phyloP scores from a whole-genome alignment of 495 filamentous ascomycete genomes.

The Friedmanniomyces endolithicus region DNA sequence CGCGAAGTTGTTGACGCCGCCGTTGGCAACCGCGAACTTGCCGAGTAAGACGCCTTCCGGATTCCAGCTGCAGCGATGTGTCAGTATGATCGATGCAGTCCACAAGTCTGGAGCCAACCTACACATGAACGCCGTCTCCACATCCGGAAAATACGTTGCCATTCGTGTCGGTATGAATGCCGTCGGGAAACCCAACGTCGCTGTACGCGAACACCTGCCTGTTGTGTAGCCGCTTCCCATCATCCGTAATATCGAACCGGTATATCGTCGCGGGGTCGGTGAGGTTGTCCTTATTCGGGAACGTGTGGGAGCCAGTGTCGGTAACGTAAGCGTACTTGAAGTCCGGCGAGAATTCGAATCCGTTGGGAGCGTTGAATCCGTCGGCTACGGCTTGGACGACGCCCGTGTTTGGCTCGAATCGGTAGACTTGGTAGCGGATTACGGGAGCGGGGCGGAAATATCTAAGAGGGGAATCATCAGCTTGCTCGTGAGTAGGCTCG shows the following conservation, averaged over 20 bases:
- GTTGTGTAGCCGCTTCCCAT: slow-evolving; percentile 21
- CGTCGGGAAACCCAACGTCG: slow-evolving; percentile 25
- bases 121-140: slow-evolving; percentile 20
- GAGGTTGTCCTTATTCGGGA: slow-evolving; percentile 19
- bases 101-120: not conserved
- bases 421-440: slow-evolving; percentile 36
- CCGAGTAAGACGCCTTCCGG: slow-evolving; percentile 19
- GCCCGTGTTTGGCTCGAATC: slow-evolving; percentile 38
- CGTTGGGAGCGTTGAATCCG: slow-evolving; percentile 38
- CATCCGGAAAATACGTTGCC: slow-evolving; percentile 20
- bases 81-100: not conserved
- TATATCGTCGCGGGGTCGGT: slow-evolving; percentile 28
- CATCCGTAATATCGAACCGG: slow-evolving; percentile 24
- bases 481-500: not conserved
- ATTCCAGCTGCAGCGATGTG: slow-evolving; percentile 8
- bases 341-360: slow-evolving; percentile 38
- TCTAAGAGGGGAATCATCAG: not conserved
- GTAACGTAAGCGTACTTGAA: slow-evolving; percentile 38
- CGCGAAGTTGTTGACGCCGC: slow-evolving; percentile 26
- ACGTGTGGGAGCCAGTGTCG: slow-evolving; percentile 27
- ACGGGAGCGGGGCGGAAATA: slow-evolving; percentile 27
- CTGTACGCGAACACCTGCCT: slow-evolving; percentile 27
- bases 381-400: slow-evolving; percentile 40
- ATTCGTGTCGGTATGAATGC: slow-evolving; percentile 19
- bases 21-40: slow-evolving; percentile 18